A percentile compares a stretch with the other conserved stretches of the same genome.
Evolutionary conservation across 202 grass and related monocot species (phyloP).

Genomic region (Setaria viridis): DNA sequence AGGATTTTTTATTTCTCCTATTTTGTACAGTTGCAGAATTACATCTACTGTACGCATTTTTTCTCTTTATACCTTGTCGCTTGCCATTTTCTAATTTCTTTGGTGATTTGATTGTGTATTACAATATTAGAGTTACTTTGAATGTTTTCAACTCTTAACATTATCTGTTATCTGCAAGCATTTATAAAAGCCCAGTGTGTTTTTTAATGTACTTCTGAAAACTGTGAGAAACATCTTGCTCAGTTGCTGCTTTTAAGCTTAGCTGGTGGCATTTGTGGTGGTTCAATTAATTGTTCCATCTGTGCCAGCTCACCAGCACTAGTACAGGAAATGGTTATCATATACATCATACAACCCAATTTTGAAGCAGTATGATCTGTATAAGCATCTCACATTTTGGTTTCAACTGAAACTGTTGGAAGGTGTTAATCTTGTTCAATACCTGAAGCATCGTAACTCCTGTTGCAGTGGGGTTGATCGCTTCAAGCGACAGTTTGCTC

Average conservation of each 20-base stretch:
- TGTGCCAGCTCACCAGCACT: slow-evolving; percentile 2
- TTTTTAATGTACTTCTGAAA: background rate
- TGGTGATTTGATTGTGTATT: background rate
- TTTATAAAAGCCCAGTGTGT: background rate
- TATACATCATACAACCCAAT: background rate
- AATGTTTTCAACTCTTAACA: background rate
- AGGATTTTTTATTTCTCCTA: slow-evolving; percentile 14
- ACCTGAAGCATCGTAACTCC: background rate
- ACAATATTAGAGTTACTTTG: background rate
- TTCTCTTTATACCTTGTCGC: background rate
- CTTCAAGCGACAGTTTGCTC: slow-evolving; percentile 86
- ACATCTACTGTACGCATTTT: background rate
- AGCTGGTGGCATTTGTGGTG: background rate
- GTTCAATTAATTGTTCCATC: background rate
- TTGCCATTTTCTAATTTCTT: background rate
- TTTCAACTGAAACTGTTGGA: slow-evolving; percentile 30
- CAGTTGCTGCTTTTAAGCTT: background rate
- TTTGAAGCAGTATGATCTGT: slow-evolving; percentile 24
- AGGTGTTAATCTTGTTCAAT: slow-evolving; percentile 29
- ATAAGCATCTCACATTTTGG: background rate
- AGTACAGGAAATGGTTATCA: background rate
- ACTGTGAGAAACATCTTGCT: background rate
- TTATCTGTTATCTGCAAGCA: background rate
- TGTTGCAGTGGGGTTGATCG: slow-evolving; percentile 77
- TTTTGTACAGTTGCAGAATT: slow-evolving; percentile 19